Base-by-base conservation (phyloP, 179 eudicot genomes). In the Drosera spatulata region DNA sequence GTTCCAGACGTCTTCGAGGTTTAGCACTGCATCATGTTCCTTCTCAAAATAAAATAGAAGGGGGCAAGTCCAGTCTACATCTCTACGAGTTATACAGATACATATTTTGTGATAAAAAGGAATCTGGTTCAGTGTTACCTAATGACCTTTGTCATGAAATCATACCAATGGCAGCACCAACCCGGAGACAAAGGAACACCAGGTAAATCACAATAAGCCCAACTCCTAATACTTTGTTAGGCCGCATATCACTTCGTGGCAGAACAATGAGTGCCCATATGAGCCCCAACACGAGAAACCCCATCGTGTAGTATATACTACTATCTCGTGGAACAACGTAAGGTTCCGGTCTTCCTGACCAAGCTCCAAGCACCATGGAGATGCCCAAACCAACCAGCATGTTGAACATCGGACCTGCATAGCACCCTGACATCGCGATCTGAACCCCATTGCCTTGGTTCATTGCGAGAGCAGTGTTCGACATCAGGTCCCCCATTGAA, bases 321-420 rank as follows among this genome's bases (percentile, higher is more conserved):
- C 48, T 47, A 51, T 89, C 88, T 59, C 14, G 56, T 5, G 85
- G 82, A 60, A 93, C 46, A 2, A 69, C 47, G 62, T 77, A 84
- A 0, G 83, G 66, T 41, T 70, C 75, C 5, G 84, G 66, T 56
- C 79, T 77, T 55, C 53, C 66, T 2, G 82, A 73, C 93, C 87
- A 86, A 8, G 99, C 85, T 61, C 86, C 90, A 0, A 89, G 66
- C 42, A 93, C 68, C 80, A 93, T 62, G 2, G 99, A 86, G 47
- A 93, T 61, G n/a, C 99, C 99, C 60, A 93, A 65, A 47, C 99
- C 99, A 6, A 82, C 75, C 2, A 93, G 82, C 6, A 84, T 82
- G 45, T 93, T 93, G 73, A 93, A 93, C 95, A 86, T 89, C 3
- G 99, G 99, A 41, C 95, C 96, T 0, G 98, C 98, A 41, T 84